phyloP scores from a whole-genome alignment of 2,329 filamentous ascomycete genomes.

The Graphiopsis chlorocephala region DNA sequence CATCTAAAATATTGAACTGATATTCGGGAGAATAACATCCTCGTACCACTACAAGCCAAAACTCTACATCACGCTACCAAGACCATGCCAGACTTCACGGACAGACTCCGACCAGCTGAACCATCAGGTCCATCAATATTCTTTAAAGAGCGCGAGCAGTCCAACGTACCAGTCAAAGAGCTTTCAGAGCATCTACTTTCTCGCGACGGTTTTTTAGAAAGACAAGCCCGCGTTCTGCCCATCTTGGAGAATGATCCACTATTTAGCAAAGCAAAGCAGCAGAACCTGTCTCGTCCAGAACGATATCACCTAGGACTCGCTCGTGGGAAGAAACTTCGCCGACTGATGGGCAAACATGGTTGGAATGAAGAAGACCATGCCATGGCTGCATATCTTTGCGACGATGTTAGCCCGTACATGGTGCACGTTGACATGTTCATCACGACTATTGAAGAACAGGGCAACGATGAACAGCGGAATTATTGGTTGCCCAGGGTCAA shows the following conservation, averaged over 20 bases:
- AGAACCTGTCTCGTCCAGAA: conserved; percentile 52
- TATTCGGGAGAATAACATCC: background rate
- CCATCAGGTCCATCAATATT: conserved; percentile 47
- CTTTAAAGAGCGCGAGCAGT: conserved; percentile 44
- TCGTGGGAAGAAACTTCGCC: conserved; percentile 50
- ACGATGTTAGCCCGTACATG: conserved; percentile 54
- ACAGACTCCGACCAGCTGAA: conserved; percentile 46
- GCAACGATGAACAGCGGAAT: conserved; percentile 45
- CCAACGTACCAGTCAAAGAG: conserved; percentile 43
- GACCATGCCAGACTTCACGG: conserved; percentile 50
- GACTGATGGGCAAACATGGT: conserved; percentile 44
- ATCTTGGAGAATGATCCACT: conserved; percentile 48
- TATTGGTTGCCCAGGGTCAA: conserved; percentile 52
- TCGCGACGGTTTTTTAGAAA: conserved; percentile 47
- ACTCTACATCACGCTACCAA: background rate
- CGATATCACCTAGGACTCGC: conserved; percentile 53
- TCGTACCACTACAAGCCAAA: background rate
- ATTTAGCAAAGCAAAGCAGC: conserved; percentile 50
- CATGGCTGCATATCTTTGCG: conserved; percentile 53
- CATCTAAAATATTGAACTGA: background rate
- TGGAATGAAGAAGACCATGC: conserved; percentile 52
- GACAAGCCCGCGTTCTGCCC: conserved; percentile 47
- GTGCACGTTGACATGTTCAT: conserved; percentile 53
- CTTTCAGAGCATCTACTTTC: conserved; percentile 48
- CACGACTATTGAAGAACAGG: conserved; percentile 52